Percentiles rank a stretch among this genome's conserved stretches.
Evolutionary conservation across 2,329 filamentous ascomycete species (phyloP).

Genomic region (Pyricularia sp.): DNA sequence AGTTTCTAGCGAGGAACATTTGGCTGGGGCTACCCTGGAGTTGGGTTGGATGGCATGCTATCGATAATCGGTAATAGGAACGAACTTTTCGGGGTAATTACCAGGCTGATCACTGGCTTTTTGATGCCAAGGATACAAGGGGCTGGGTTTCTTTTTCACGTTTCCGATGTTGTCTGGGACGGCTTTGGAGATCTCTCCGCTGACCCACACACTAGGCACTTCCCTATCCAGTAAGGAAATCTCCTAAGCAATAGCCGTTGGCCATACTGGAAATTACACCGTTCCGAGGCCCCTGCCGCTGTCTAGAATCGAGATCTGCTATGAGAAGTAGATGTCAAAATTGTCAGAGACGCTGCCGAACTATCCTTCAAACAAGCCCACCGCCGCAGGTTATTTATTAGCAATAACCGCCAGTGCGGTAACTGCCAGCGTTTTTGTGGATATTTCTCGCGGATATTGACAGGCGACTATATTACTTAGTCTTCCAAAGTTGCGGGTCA

Average conservation of each 20-base stretch:
- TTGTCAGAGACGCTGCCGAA: neutral
- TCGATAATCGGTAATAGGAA: neutral
- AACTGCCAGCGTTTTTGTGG: neutral
- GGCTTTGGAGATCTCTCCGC: neutral
- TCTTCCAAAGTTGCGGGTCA: neutral
- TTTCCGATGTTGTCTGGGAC: neutral
- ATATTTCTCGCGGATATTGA: neutral
- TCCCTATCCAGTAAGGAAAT: neutral
- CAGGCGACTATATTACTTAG: neutral
- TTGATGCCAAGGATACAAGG: neutral
- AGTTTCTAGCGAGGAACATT: neutral
- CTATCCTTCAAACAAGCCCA: neutral
- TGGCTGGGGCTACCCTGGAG: neutral
- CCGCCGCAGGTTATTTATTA: neutral
- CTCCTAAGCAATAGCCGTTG: neutral
- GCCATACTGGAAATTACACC: neutral
- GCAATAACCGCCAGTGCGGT: neutral
- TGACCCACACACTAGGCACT: neutral
- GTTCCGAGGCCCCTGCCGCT: neutral
- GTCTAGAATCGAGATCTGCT: neutral
- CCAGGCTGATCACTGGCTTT: neutral
- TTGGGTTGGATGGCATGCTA: neutral
- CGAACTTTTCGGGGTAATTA: neutral
- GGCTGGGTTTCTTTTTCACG: neutral
- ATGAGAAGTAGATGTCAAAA: neutral